phyloP scores from a whole-genome alignment of 108 stramenopile species.

The Thalassiosira profunda region DNA sequence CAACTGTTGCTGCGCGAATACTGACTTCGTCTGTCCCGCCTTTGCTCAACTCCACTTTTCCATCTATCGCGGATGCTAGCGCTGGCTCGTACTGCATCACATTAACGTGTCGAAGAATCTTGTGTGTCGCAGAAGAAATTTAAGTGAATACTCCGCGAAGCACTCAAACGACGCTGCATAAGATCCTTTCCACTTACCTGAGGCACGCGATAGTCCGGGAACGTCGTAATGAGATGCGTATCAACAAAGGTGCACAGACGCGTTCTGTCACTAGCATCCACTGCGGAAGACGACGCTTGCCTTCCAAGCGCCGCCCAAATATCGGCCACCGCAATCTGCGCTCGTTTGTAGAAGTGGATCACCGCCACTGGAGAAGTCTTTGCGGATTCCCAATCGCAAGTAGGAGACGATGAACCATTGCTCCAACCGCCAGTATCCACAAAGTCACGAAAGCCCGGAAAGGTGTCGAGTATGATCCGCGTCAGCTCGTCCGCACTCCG shows the following conservation, averaged over 20 bases:
- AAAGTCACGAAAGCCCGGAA: conserved; percentile 91
- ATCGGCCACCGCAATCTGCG: conserved; percentile 94
- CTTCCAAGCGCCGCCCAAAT: conserved; percentile 76
- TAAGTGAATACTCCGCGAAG: too few relatives aligned
- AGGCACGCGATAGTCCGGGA: conserved; percentile 95
- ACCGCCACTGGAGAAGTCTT: conserved; percentile 20
- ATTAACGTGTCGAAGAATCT: conserved; percentile 68
- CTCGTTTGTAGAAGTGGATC: conserved; percentile 88
- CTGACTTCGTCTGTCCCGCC: conserved; percentile 80
- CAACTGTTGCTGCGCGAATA: conserved; percentile 90
- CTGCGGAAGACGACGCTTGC: conserved; percentile 3
- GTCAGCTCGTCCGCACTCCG: conserved; percentile 66
- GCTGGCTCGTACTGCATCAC: conserved; percentile 70
- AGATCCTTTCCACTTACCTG: too few relatives aligned
- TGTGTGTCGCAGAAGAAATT: too few relatives aligned
- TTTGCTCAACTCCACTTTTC: conserved; percentile 44
- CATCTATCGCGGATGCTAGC: conserved; percentile 67
- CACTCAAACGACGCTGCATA: too few relatives aligned
- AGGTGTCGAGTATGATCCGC: conserved; percentile 55
- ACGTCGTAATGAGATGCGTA: conserved; percentile 78
- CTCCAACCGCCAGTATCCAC: conserved; percentile 7
- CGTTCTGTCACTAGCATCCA: conserved; percentile 10
- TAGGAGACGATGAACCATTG: not conserved
- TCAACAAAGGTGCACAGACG: conserved; percentile 53
- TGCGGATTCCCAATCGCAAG: conserved; percentile 23